Base-by-base conservation (phyloP, 257 asterid species). In the Salvia splendens region DNA sequence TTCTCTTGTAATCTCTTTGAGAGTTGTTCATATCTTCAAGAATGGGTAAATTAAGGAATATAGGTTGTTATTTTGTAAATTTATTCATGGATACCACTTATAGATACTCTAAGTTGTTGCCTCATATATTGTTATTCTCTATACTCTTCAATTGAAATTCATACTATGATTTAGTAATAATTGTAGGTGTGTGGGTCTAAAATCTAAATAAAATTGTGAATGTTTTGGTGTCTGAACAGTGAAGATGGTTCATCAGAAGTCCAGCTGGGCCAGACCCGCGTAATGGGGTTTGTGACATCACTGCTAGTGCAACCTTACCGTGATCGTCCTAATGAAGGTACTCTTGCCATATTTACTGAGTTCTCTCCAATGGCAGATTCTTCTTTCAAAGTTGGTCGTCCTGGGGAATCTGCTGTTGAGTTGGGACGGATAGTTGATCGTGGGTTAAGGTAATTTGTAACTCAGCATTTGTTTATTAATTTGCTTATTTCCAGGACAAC, bases 291-390 rank as follows among this genome's bases (percentile, higher is more conserved):
- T 71, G 93, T 90, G 55, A 85, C 95, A 40, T 83, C 91, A 61
- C 92, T 88, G 72, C 81, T 94, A 75, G 96, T 82, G 83, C 95
- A 91, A 61, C 99, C 99, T 70, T 94, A 84, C 73, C 77, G 88
- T 40, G 99, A 94, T 75, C 87, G 96, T 64, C 96, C 96, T 28
- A 91, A 83, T 64, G 99, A 91, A 81, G 99, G 99, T 52, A 73
- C 75, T 38, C 95, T 94, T 76, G 75, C 97, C 46, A 80, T 94
- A 45, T 94, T 77, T 77, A 84, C 95, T 1, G 99, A 94, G 75
- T 91, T 94, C 78, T 94, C 99, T 69, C 99, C 99, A 16, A 91
- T 94, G 99, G 99, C 97, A 9, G 99, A 94, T 78, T 97, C 96
- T 68, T 84, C 91, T 9, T 94, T 91, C 71, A 97, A 94, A 84